Evolutionary conservation across 2,329 filamentous ascomycete species (phyloP), one percentile per base, ranked within the genome.

Genomic region (Penicillium janthinellum): DNA sequence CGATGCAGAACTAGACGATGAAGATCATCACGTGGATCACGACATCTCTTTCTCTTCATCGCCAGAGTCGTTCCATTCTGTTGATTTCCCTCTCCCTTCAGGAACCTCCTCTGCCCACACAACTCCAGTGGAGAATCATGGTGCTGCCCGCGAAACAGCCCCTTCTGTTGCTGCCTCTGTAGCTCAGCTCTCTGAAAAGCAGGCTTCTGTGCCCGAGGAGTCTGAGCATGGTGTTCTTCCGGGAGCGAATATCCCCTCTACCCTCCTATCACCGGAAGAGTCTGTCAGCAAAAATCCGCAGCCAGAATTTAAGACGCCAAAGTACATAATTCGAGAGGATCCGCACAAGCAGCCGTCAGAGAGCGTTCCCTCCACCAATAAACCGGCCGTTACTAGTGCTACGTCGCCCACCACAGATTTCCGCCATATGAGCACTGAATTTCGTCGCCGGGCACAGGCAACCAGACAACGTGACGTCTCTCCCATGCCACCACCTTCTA

Each of bases 401-500:
- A 75, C 71, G 15, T 59, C 62, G 5, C 59, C 64, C 3, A 67
- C 63, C 12, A 59, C 70, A 5, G 65, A 73, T 44, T 65, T 72
- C 14, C 60, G 65, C 38, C 70, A 69, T 35, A 74, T 73, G 63
- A 76, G 71, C 51, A 44, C 66, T 5, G 69, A 72, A 37, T 72
- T 83, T 49, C 82, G 83, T 49, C 79, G 86, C 49, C 84, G 86
- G 25, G 81, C 84, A 2, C 86, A 84, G 6, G 81, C 83, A 14
- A 78, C 81, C 2, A 79, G 82, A 58, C 81, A 83, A 58, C 83
- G 86, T 39, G 83, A 84, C 8, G 78, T 90, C 7, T 89, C 89
- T 0, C 88, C 89, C 0, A 81, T 92, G 62, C 89, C 90, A 2
- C 83, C 88, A 1, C 81, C 88, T 0, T 87, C 88, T 6, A 89